A percentile compares a stretch with the other conserved stretches of the same genome.
Evolutionary conservation across 2,329 filamentous ascomycete genomes (phyloP).

Genomic region (Alternaria metachromatica): DNA sequence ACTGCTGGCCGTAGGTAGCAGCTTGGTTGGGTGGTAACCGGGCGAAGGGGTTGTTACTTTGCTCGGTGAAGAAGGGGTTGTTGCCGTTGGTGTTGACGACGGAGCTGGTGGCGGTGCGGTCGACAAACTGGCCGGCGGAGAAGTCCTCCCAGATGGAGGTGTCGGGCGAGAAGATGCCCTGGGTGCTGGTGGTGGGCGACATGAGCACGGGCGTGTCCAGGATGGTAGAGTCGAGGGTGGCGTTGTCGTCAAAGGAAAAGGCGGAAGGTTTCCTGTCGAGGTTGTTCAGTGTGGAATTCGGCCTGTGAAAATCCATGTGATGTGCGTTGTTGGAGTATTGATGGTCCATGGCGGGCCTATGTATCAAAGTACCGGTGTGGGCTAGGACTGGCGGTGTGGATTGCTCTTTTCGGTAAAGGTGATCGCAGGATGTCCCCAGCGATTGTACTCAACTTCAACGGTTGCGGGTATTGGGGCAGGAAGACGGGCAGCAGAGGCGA

Average conservation of each 20-base stretch:
- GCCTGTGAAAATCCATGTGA: constrained; percentile 49
- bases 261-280: constrained; percentile 48
- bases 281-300: constrained; percentile 43
- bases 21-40: constrained; percentile 61
- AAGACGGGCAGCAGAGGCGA: constrained; percentile 15
- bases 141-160: constrained; percentile 58
- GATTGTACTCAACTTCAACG: constrained; percentile 18
- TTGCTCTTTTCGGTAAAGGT: constrained; percentile 43
- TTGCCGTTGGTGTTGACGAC: constrained; percentile 51
- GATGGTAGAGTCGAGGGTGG: constrained; percentile 58
- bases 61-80: constrained; percentile 58
- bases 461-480: neutral
- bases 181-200: constrained; percentile 56
- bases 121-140: constrained; percentile 49
- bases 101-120: constrained; percentile 46
- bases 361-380: constrained; percentile 51
- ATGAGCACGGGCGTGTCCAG: constrained; percentile 54
- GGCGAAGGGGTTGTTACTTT: constrained; percentile 67
- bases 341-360: constrained; percentile 50
- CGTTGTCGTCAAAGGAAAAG: constrained; percentile 60
- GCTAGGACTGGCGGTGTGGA: constrained; percentile 49
- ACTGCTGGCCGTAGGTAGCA: constrained; percentile 56
- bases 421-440: constrained; percentile 24
- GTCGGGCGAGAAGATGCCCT: constrained; percentile 60
- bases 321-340: constrained; percentile 27